A percentile compares a stretch with the other conserved stretches of the same genome.
These are phyloP conservation scores for Cnidoscolus chayamansa DNA, from an alignment of 441 rosid genomes.

Conservation along the genomic window DNA sequence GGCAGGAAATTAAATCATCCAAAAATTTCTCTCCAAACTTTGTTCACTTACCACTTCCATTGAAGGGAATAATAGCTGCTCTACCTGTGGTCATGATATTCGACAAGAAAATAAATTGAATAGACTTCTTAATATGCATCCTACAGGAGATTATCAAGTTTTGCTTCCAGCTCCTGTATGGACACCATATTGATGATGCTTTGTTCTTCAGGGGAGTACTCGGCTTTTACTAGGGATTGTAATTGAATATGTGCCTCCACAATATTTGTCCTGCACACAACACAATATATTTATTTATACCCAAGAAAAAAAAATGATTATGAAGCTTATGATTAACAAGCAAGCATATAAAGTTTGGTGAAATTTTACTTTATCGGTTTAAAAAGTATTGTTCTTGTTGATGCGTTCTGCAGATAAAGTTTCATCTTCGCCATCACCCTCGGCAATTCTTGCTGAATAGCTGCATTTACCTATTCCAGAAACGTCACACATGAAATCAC, in stretches of 20 bases:
- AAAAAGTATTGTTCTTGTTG: constrained; percentile 83
- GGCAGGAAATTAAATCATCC: too few species aligned
- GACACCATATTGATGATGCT: constrained; percentile 58
- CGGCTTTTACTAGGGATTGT: constrained; percentile 58
- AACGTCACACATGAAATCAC: constrained; percentile 24
- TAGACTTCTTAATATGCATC: neutral
- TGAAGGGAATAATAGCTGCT: constrained; percentile 1
- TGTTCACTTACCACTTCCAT: too few species aligned
- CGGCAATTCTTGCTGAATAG: constrained; percentile 75
- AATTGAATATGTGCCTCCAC: constrained; percentile 92
- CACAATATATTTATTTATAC: neutral
- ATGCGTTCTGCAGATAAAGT: constrained; percentile 83
- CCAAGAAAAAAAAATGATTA: neutral
- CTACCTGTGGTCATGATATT: neutral
- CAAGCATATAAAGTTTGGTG: neutral
- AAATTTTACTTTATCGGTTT: constrained; percentile 76
- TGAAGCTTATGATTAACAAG: neutral
- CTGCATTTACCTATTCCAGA: constrained; percentile 62
- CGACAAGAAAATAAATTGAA: neutral
- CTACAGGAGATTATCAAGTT: constrained; percentile 68
- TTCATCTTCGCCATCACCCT: constrained; percentile 80
- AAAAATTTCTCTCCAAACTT: too few species aligned
- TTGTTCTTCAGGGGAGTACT: constrained; percentile 75
- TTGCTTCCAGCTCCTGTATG: constrained; percentile 60
- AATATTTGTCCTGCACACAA: constrained; percentile 74